A percentile compares a stretch with the other conserved stretches of the same genome.
These are phyloP conservation scores for Corylus heterophylla DNA, from an alignment of 306 rosid species.

Conservation along the genomic window DNA sequence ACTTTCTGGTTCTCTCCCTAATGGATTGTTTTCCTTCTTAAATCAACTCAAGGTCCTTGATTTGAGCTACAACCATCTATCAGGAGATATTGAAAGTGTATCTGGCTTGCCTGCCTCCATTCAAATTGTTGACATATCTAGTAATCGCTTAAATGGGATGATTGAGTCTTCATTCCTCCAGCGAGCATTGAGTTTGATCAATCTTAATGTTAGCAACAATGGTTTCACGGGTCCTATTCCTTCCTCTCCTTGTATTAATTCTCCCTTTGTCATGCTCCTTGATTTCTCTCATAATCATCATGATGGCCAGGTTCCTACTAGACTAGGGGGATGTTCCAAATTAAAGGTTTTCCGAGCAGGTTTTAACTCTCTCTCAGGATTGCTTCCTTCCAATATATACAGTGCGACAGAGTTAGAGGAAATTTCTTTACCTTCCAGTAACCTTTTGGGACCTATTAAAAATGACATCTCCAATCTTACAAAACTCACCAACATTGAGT, in stretches of 20 bases:
- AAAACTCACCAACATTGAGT: not conserved
- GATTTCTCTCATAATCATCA: slow-evolving; percentile 15
- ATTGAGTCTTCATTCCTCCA: slow-evolving; percentile 3
- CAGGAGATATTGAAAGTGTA: no score
- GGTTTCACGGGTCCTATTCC: not conserved
- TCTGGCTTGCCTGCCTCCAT: no score
- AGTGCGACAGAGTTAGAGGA: not conserved
- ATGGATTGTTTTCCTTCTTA: slow-evolving; percentile 1
- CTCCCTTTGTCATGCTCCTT: not conserved
- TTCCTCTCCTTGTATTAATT: not conserved
- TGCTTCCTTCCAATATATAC: slow-evolving; percentile 1
- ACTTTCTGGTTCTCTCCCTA: not conserved
- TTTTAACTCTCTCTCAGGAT: slow-evolving; percentile 1
- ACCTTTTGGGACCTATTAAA: not conserved
- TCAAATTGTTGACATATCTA: slow-evolving; percentile 2
- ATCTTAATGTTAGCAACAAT: not conserved
- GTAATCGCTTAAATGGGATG: not conserved
- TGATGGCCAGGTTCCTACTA: not conserved
- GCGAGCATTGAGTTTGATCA: not conserved
- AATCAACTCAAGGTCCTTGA: slow-evolving; percentile 11
- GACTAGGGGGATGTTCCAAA: slow-evolving; percentile 8
- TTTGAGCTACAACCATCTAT: slow-evolving; percentile 22
- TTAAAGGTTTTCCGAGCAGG: slow-evolving; percentile 5
- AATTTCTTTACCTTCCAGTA: not conserved
- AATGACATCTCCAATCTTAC: no score